phyloP scores from a whole-genome alignment of 768 basidiomycete species.

The Tricholoma bakamatsutake region DNA sequence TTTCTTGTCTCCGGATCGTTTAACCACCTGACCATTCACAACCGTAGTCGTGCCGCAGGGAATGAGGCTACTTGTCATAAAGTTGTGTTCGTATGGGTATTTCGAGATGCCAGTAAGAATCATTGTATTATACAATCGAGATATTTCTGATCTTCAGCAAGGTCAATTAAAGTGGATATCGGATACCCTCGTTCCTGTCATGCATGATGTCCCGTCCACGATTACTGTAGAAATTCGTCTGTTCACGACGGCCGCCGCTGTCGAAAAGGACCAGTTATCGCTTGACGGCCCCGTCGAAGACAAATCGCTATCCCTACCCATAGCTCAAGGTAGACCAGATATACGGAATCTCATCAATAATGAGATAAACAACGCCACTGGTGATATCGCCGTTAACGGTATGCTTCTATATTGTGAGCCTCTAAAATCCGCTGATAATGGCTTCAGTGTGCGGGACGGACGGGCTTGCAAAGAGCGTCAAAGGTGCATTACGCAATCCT shows the following conservation, averaged over 20 bases:
- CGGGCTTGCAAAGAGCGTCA: conserved; percentile 31
- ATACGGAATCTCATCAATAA: conserved; percentile 27
- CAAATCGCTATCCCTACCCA: conserved; percentile 18
- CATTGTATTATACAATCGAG: neutral
- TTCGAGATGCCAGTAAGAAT: conserved; percentile 30
- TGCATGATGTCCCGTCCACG: neutral
- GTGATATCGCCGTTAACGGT: conserved; percentile 45
- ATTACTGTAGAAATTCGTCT: conserved; percentile 14
- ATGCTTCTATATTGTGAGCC: neutral
- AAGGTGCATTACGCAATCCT: conserved; percentile 32
- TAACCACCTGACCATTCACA: neutral
- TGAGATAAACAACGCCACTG: conserved; percentile 30
- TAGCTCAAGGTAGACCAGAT: conserved; percentile 38
- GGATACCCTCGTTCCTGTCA: conserved; percentile 15
- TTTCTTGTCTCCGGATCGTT: neutral
- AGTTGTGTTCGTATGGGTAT: conserved; percentile 35
- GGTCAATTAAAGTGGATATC: conserved; percentile 26
- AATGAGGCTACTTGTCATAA: neutral
- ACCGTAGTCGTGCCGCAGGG: neutral
- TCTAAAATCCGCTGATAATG: conserved; percentile 9
- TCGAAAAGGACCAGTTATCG: conserved; percentile 1
- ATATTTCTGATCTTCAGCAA: neutral
- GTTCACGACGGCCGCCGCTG: conserved; percentile 8
- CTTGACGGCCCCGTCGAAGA: conserved; percentile 6
- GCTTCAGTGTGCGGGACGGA: conserved; percentile 44